Evolutionary conservation across 2,329 filamentous ascomycete species (phyloP).

Genomic region (Dendrostoma leiphaemia): DNA sequence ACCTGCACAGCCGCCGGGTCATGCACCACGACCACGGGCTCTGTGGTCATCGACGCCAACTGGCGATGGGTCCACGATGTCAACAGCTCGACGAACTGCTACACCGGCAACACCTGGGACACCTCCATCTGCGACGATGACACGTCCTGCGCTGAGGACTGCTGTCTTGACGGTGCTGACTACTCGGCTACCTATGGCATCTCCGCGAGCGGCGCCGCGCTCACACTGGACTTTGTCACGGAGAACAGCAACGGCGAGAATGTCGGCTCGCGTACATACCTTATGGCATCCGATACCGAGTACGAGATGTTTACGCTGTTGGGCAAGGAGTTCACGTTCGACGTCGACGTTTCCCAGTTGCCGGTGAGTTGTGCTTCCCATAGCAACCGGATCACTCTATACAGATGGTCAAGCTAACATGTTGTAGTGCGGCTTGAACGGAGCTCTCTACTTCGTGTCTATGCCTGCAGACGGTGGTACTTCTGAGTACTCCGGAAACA

Average conservation of each 20-base stretch:
- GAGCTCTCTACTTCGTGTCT: conserved; percentile 64
- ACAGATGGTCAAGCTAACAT: not conserved
- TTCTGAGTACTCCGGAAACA: conserved; percentile 48
- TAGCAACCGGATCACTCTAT: too few species aligned
- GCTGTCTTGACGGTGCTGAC: conserved; percentile 45
- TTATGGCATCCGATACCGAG: conserved; percentile 58
- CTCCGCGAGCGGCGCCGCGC: conserved; percentile 38
- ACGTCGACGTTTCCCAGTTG: conserved; percentile 67
- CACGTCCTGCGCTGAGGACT: conserved; percentile 40
- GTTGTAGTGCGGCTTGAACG: conserved; percentile 65
- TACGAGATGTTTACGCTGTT: conserved; percentile 66
- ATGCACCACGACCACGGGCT: conserved; percentile 48
- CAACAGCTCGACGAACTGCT: conserved; percentile 52
- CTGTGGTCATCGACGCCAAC: conserved; percentile 57
- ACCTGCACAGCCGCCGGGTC: conserved; percentile 47
- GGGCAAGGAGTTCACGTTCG: conserved; percentile 69
- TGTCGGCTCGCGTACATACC: conserved; percentile 58
- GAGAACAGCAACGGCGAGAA: conserved; percentile 40
- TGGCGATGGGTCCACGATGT: conserved; percentile 59
- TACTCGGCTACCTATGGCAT: conserved; percentile 47
- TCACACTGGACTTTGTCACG: conserved; percentile 52
- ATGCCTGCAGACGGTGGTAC: conserved; percentile 59
- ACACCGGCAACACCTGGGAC: conserved; percentile 45
- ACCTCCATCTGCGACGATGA: conserved; percentile 36
- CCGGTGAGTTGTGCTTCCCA: conserved; percentile 27